Conservation (phyloP, 495 filamentous ascomycete genomes). For the Neurospora sp. region DNA sequence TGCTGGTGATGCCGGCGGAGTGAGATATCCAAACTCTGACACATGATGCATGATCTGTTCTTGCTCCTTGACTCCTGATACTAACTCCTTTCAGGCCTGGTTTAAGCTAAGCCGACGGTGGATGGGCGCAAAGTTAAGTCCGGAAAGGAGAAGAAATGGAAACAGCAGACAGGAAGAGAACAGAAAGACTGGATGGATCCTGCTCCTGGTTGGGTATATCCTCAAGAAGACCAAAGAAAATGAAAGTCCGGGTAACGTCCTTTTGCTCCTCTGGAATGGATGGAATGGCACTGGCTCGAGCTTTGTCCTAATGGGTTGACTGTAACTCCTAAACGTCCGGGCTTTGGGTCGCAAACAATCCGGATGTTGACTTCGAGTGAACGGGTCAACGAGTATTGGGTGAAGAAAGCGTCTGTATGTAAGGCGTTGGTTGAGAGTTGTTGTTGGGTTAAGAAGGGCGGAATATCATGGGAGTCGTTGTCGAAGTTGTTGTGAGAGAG, state of each 20-base stretch:
- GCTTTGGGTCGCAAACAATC: conserved; percentile 5
- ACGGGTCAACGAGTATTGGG: conserved; percentile 21
- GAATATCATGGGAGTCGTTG: not conserved
- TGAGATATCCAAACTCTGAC: conserved; percentile 43
- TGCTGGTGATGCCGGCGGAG: conserved; percentile 40
- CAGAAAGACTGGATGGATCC: conserved; percentile 13
- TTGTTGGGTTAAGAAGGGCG: not conserved
- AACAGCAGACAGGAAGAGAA: conserved; percentile 6
- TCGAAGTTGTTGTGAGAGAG: not conserved
- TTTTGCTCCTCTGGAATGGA: not conserved
- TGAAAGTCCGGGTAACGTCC: conserved; percentile 2
- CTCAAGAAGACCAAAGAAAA: conserved; percentile 5
- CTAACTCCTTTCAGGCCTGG: conserved; percentile 20
- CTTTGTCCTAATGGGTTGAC: not conserved
- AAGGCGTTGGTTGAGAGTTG: conserved; percentile 16
- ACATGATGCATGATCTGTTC: conserved; percentile 43
- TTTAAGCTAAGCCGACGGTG: conserved; percentile 4
- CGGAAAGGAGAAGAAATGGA: conserved; percentile 6
- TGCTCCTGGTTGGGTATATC: conserved; percentile 5
- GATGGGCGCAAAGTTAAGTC: conserved; percentile 5
- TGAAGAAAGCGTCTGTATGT: conserved; percentile 2
- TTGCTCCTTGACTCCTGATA: conserved; percentile 25
- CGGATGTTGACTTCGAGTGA: conserved; percentile 22
- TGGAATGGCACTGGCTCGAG: conserved; percentile 2
- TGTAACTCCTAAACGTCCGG: not conserved